Conservation (phyloP, 78 protist species). For the Dictyostelium capitatum region DNA sequence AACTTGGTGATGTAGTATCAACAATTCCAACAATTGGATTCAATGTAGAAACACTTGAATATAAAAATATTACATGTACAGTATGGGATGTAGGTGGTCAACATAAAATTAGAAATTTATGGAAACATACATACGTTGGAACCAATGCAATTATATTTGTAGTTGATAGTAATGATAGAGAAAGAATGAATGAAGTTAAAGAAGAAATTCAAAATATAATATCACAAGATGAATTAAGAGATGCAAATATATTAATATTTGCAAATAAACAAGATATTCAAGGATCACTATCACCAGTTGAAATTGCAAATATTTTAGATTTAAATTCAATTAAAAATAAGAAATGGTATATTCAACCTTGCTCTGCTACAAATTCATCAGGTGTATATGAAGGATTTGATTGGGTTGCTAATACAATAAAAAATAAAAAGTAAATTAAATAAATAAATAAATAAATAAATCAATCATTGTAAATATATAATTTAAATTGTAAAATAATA, state of each 20-base stretch:
- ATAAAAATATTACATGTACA: conserved; percentile 91
- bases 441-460: conserved; percentile 11
- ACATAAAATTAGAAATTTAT: conserved; percentile 95
- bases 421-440: too few relatives aligned
- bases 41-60: background rate
- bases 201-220: conserved; percentile 89
- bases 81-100: conserved; percentile 99
- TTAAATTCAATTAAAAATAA: conserved; percentile 93
- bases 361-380: conserved; percentile 94
- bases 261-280: conserved; percentile 96
- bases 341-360: conserved; percentile 94
- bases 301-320: conserved; percentile 95
- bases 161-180: conserved; percentile 95
- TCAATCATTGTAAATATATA: too few relatives aligned
- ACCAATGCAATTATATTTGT: conserved; percentile 97
- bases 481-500: too few relatives aligned
- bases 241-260: conserved; percentile 87
- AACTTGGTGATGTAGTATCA: background rate
- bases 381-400: conserved; percentile 97
- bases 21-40: background rate
- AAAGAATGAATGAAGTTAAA: conserved; percentile 89
- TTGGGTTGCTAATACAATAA: conserved; percentile 90
- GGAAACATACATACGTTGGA: conserved; percentile 92
- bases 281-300: conserved; percentile 95
- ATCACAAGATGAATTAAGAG: conserved; percentile 71